These are phyloP conservation scores for Leccinum obscurum DNA, from an alignment of 768 basidiomycete genomes.

Conservation along the genomic window DNA sequence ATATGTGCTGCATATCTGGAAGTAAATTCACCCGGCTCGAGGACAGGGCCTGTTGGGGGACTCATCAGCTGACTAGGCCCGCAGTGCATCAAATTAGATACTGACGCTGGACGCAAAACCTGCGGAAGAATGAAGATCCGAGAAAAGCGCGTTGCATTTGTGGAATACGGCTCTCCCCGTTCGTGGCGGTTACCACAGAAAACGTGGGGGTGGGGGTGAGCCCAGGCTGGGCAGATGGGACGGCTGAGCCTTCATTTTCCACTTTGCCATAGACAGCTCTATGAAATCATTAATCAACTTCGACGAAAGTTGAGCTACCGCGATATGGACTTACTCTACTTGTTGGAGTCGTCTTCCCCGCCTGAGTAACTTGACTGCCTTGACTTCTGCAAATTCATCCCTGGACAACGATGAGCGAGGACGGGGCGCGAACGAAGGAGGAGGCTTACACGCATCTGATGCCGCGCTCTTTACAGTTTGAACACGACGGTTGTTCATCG, in stretches of 20 bases:
- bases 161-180: slow-evolving; percentile 55
- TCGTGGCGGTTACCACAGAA: slow-evolving; percentile 2
- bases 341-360: slow-evolving; percentile 80
- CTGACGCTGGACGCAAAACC: slow-evolving; percentile 84
- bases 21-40: slow-evolving; percentile 79
- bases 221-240: slow-evolving; percentile 26
- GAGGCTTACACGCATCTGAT: slow-evolving; percentile 88
- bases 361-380: slow-evolving; percentile 82
- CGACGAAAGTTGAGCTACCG: neutral
- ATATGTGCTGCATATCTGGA: slow-evolving; percentile 67
- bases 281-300: slow-evolving; percentile 11
- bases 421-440: neutral
- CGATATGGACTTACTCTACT: slow-evolving; percentile 65
- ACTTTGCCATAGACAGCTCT: slow-evolving; percentile 81
- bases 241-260: slow-evolving; percentile 38
- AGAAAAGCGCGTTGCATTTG: slow-evolving; percentile 79
- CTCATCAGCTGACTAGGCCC: slow-evolving; percentile 3
- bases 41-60: slow-evolving; percentile 66
- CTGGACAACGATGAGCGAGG: slow-evolving; percentile 40
- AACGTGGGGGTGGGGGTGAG: slow-evolving; percentile 15
- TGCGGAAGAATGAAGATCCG: slow-evolving; percentile 78
- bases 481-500: slow-evolving; percentile 60
- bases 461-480: slow-evolving; percentile 87
- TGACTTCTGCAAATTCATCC: slow-evolving; percentile 90
- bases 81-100: slow-evolving; percentile 10